Conservation (phyloP, 129 eudicot genomes). For the Chrysanthemum makinoi region DNA sequence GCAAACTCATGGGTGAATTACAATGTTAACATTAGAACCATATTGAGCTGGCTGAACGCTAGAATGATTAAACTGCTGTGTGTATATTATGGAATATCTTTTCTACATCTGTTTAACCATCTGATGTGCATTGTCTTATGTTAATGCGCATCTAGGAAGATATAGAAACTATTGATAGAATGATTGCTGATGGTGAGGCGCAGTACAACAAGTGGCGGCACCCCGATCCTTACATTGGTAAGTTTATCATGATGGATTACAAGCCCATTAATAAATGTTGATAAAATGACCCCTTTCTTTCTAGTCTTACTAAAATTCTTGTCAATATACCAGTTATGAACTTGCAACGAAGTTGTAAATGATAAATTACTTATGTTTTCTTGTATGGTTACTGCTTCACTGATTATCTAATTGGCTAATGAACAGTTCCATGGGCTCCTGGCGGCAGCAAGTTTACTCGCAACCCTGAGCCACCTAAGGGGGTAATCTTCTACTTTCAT, state of each 20-base stretch:
- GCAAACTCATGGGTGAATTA: neutral
- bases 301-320: neutral
- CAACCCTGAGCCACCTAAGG: slow-evolving; percentile 91
- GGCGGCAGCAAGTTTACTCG: slow-evolving; percentile 97
- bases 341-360: slow-evolving; percentile 9
- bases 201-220: slow-evolving; percentile 81
- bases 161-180: slow-evolving; percentile 76
- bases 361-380: neutral
- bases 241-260: slow-evolving; percentile 8
- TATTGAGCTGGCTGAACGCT: slow-evolving; percentile 3
- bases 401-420: neutral
- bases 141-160: slow-evolving; percentile 60
- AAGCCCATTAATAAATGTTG: too few relatives aligned
- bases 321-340: neutral
- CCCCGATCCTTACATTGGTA: slow-evolving; percentile 98
- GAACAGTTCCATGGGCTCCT: slow-evolving; percentile 99
- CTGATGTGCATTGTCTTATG: slow-evolving; percentile 13
- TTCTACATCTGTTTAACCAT: slow-evolving; percentile 6
- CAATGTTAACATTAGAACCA: neutral
- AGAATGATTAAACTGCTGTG: neutral
- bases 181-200: slow-evolving; percentile 91
- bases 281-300: neutral
- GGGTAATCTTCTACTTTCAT: slow-evolving; percentile 55
- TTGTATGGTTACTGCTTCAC: neutral
- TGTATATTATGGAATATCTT: slow-evolving; percentile 7